Conservation (phyloP, 1,139 yeast genomes). For the Yamadazyma dushanensis region DNA sequence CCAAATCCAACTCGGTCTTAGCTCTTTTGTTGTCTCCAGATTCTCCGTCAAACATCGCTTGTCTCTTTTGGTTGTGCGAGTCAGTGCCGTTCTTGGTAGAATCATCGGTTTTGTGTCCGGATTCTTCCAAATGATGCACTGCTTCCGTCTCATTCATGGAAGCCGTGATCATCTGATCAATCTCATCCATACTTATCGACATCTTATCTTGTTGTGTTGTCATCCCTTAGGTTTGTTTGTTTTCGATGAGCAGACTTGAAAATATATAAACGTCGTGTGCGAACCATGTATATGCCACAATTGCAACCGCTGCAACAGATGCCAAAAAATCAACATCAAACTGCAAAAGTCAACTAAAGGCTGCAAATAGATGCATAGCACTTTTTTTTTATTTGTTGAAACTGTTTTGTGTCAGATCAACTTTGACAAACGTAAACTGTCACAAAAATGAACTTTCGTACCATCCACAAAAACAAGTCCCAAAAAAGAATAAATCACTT, state of each 20-base stretch:
- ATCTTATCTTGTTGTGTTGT: slow-evolving; percentile 8
- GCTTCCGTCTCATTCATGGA: slow-evolving; percentile 9
- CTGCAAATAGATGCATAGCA: too few species aligned
- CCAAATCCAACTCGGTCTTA: slow-evolving; percentile 11
- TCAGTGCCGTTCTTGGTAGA: not conserved
- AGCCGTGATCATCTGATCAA: slow-evolving; percentile 15
- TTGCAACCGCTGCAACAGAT: too few species aligned
- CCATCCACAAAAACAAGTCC: too few species aligned
- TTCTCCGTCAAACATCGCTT: slow-evolving; percentile 2
- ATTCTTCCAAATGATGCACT: not conserved
- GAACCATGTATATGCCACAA: too few species aligned
- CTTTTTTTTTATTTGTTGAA: too few species aligned
- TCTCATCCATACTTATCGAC: slow-evolving; percentile 14
- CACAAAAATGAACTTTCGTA: too few species aligned
- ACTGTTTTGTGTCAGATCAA: too few species aligned
- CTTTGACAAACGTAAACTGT: too few species aligned
- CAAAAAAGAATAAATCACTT: too few species aligned
- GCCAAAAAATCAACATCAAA: too few species aligned
- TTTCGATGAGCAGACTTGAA: slow-evolving; percentile 4
- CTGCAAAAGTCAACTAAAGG: too few species aligned
- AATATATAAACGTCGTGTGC: not conserved
- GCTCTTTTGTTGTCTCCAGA: not conserved
- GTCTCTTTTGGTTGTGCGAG: slow-evolving; percentile 1
- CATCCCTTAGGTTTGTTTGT: slow-evolving; percentile 7
- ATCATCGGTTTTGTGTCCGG: not conserved